Evolutionary conservation across 768 basidiomycete genomes (phyloP).

Genomic region (Collybiopsis luxurians): DNA sequence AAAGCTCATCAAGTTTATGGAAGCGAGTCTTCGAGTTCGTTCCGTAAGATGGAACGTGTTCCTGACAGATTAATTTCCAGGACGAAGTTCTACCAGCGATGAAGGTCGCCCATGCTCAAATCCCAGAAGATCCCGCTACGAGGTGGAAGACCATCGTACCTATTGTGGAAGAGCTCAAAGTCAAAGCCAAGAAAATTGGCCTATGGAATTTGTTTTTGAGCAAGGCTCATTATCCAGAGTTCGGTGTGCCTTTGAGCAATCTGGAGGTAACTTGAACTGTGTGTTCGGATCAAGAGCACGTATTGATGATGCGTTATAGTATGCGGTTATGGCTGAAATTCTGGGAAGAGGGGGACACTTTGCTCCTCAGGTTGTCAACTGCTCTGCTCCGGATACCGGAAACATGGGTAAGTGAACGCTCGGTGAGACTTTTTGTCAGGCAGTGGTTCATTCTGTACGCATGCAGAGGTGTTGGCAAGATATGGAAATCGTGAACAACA

Average conservation of each 20-base stretch:
- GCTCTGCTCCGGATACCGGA: constrained; percentile 92
- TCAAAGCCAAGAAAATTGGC: constrained; percentile 81
- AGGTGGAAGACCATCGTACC: constrained; percentile 87
- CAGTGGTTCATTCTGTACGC: neutral
- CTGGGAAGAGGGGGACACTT: constrained; percentile 82
- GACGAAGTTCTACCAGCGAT: constrained; percentile 85
- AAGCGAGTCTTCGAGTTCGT: constrained; percentile 43
- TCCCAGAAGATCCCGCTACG: constrained; percentile 68
- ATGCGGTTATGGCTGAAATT: constrained; percentile 96
- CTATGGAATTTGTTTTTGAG: constrained; percentile 98
- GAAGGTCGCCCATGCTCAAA: constrained; percentile 73
- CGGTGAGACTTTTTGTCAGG: neutral
- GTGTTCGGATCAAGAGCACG: neutral
- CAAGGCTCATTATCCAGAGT: constrained; percentile 88
- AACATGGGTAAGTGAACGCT: constrained; percentile 79
- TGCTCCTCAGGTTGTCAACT: constrained; percentile 87
- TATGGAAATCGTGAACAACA: constrained; percentile 93
- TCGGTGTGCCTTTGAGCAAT: constrained; percentile 88
- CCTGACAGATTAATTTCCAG: constrained; percentile 33
- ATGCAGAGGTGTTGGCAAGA: constrained; percentile 88
- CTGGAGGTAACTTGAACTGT: constrained; percentile 73
- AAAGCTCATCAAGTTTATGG: constrained; percentile 81
- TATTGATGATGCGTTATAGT: constrained; percentile 42
- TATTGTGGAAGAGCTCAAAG: constrained; percentile 81
- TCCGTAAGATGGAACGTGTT: neutral